These are phyloP conservation scores for Tranzscheliella williamsii DNA, from an alignment of 1,284 basidiomycete species.

Conservation along the genomic window DNA sequence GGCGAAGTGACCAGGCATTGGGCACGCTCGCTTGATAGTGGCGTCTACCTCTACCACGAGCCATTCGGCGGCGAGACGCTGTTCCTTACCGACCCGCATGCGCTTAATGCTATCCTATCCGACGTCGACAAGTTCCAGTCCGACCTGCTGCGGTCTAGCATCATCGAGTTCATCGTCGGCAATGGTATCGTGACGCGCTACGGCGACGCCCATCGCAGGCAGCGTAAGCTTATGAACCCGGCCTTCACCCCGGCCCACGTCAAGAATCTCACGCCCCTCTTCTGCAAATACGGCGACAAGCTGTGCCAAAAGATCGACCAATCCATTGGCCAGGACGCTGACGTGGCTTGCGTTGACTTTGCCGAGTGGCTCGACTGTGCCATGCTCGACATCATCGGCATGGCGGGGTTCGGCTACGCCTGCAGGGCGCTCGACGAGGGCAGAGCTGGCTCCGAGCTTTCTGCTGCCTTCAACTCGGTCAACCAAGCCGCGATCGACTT, in stretches of 20 bases:
- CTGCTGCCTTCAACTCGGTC: slow-evolving; percentile 21
- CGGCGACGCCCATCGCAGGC: slow-evolving; percentile 31
- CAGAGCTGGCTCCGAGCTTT: slow-evolving; percentile 20
- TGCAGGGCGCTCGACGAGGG: slow-evolving; percentile 46
- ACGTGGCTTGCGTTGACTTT: slow-evolving; percentile 13
- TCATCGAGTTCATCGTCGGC: slow-evolving; percentile 36
- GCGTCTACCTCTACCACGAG: slow-evolving; percentile 26
- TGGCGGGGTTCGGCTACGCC: slow-evolving; percentile 50
- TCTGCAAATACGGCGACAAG: slow-evolving; percentile 31
- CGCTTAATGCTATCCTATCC: slow-evolving; percentile 19
- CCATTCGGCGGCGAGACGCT: slow-evolving; percentile 29
- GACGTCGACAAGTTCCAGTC: slow-evolving; percentile 33
- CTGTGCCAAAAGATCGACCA: slow-evolving; percentile 35
- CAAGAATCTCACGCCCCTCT: slow-evolving; percentile 28
- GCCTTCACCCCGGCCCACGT: slow-evolving; percentile 44
- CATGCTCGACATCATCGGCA: slow-evolving; percentile 57
- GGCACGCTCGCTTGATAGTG: slow-evolving; percentile 4
- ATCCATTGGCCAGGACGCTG: neutral
- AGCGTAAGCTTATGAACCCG: slow-evolving; percentile 45
- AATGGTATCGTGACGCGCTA: slow-evolving; percentile 30
- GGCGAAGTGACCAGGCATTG: slow-evolving; percentile 24
- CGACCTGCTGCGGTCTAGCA: slow-evolving; percentile 15
- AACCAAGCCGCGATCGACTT: slow-evolving; percentile 39
- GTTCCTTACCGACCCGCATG: slow-evolving; percentile 16
- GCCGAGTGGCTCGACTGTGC: slow-evolving; percentile 44